Percentiles rank a stretch among this genome's conserved stretches.
phyloP scores from a whole-genome alignment of 2,329 filamentous ascomycete genomes.

The Cercospora berteroae region DNA sequence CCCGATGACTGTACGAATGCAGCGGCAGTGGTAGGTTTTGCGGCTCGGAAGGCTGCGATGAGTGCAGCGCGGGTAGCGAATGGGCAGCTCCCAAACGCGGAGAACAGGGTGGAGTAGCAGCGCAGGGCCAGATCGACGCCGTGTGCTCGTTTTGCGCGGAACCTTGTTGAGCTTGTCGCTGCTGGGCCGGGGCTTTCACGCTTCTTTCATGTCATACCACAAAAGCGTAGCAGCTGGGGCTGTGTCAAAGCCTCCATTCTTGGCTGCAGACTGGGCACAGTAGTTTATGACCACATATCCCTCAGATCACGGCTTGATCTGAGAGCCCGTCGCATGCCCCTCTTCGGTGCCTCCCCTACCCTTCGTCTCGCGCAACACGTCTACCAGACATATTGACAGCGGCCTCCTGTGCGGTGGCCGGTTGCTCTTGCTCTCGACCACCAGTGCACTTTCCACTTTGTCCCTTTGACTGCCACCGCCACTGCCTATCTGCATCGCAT shows the following conservation, averaged over 20 bases:
- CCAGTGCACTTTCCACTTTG: background rate
- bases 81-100: background rate
- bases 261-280: background rate
- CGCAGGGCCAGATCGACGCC: background rate
- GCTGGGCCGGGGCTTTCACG: background rate
- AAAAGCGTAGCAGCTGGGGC: background rate
- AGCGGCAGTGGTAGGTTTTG: background rate
- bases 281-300: background rate
- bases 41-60: conserved; percentile 1
- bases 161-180: background rate
- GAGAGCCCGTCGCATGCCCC: background rate
- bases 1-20: background rate
- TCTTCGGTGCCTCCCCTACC: background rate
- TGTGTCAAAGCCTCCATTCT: background rate
- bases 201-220: background rate
- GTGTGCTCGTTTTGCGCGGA: background rate
- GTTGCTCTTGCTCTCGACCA: background rate
- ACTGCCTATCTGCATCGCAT: background rate
- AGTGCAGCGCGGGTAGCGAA: background rate
- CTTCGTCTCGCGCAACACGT: background rate
- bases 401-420: background rate
- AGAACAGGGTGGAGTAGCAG: background rate
- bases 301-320: background rate
- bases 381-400: background rate
- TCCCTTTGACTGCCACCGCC: background rate